These are phyloP conservation scores for Syzygium aqueum DNA, from an alignment of 345 rosid species.

Conservation along the genomic window DNA sequence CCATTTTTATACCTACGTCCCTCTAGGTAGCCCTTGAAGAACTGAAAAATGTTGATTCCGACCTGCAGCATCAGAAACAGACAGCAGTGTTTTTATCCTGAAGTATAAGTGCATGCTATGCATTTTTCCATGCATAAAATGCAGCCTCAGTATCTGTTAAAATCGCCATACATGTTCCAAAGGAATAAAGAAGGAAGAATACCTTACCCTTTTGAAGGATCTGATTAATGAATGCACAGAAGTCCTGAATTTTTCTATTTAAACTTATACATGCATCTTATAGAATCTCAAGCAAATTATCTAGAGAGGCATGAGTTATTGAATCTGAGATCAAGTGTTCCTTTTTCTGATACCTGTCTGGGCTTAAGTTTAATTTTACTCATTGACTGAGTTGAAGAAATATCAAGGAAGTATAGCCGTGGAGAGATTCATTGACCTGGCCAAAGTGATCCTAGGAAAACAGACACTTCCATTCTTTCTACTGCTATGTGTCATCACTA, in stretches of 20 bases:
- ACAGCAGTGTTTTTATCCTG: neutral
- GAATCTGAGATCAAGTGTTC: neutral
- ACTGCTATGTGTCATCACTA: neutral
- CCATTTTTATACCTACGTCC: slow-evolving; percentile 30
- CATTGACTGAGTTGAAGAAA: neutral
- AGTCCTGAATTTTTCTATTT: neutral
- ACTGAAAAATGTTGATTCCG: slow-evolving; percentile 33
- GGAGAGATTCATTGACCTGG: neutral
- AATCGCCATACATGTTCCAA: neutral
- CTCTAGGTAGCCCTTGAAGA: slow-evolving; percentile 46
- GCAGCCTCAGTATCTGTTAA: neutral
- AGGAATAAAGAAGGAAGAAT: neutral
- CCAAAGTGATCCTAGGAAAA: neutral
- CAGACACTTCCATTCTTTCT: neutral
- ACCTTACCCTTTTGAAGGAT: neutral
- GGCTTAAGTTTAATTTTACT: neutral
- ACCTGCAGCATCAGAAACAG: slow-evolving; percentile 21
- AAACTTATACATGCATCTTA: neutral
- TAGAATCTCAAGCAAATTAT: neutral
- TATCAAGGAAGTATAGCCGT: neutral
- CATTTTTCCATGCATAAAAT: neutral
- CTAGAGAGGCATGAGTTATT: neutral
- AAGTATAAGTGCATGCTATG: neutral
- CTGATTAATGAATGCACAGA: neutral
- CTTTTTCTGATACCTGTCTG: neutral